Base-by-base conservation (phyloP, 164 flowering plant species). In the Echeveria elegans region DNA sequence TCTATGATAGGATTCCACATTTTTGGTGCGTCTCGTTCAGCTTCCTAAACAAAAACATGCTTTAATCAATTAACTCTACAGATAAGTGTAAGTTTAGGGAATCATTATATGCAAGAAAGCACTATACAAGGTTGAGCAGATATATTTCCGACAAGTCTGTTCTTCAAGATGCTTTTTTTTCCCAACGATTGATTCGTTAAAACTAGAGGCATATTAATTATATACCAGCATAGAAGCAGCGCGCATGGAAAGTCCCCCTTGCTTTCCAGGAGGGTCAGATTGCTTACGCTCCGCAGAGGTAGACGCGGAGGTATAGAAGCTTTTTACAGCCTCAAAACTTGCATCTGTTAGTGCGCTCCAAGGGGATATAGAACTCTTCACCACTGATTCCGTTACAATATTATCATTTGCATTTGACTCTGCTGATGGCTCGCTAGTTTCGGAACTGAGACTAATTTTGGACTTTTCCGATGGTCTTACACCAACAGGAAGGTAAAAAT, bases 211-310 rank as follows among this genome's bases (percentile, higher is more conserved):
- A 26, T 21, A n/a, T 37, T n/a, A 28, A 37, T 1, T 26, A n/a
- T 14, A 78, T 84, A 94, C 98, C 93, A 94, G 85, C 98, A 90
- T 94, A 63, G 92, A 90, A 67, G 97, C 87, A 37, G 98, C 98
- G 76, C 96, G 96, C 62, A 43, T 77, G 59, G 97, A 89, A 66
- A 89, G 88, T 58, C 64, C 67, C 65, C 96, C 88, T 67, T 85
- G 87, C 80, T 88, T 89, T 74, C 77, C 81, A 26, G 83, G 72
- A 74, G 64, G 47, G 75, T 78, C 81, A 30, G 65, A 63, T 67
- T 61, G 16, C 68, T 75, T 87, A 66, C 81, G 77, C 37, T 76
- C 79, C 32, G 79, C 15, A 38, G 74, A 50, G 9, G 80, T 65
- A 21, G 85, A 76, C 56, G 86, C 82, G 32, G 80, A 71, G 68